Evolutionary conservation across 805 yeast genomes (phyloP), one percentile per base, ranked within the genome.

Genomic region (Candida schatavii): DNA sequence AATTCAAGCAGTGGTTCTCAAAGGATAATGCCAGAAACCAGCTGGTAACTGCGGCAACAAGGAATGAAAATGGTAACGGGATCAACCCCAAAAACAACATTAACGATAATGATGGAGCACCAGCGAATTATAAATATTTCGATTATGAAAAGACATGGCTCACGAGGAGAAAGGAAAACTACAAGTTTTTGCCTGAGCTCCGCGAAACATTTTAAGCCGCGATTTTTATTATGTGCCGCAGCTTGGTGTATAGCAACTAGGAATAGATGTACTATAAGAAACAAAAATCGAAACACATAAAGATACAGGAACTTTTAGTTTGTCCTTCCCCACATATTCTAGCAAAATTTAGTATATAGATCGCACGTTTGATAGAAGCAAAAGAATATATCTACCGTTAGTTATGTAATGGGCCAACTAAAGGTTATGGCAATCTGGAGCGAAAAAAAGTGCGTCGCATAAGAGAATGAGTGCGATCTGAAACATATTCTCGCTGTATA

Each of bases 1-100:
- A 80, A 41, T 75, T 80, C 38, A 76, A 83, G 49, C 88, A 88
- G 45, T 88, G 97, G 93, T 88, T 85, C 57, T 82, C 80, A 51
- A 78, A 81, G 42, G 83, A 81, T 49, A 84, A 77, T 48, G 79
- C 75, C 56, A 57, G 48, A 48, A 51, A 27, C 22, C 43, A 28
- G 15, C 50, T 59, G 13, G 52, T 49, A 37, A 49, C 50, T 28
- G 51, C 45, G 36, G 40, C 37, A 27, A 39, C 32, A 22, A 38
- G 34, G 26, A 31, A 56, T 41, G 39, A 61, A 43, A 7, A 23
- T 7, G n/a, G n/a, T n/a, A n/a, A n/a, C n/a, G n/a, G n/a, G n/a
- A 23, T 23, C 11, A 23, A 23, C 11, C 7, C 10, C 27, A 23
- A 23, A 23, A 50, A 32, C 17, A 44, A 30, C n/a, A 40, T 42